Base-by-base conservation (phyloP, 2,329 filamentous ascomycete genomes). In the Alternaria sp. region DNA sequence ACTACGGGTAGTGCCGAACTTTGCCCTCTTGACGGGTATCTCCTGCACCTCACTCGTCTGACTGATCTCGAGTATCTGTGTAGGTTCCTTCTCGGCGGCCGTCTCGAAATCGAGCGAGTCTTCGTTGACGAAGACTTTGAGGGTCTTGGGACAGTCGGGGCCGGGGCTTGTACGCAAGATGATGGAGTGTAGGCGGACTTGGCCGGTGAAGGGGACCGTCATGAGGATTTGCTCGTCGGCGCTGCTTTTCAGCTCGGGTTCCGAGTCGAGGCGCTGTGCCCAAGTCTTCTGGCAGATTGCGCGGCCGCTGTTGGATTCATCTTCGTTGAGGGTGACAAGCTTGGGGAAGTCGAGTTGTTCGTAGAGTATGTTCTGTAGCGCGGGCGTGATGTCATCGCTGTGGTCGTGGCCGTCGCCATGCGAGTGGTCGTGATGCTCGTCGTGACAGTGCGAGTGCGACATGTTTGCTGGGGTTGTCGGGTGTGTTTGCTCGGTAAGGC, bases 211-310 rank as follows among this genome's bases (percentile, higher is more conserved):
- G 2, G 96, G 96, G 40, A 98, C 87, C 67, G 91, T 90, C 86
- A 99, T 93, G 59, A 99, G 83, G n/a, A 99, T 81, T 83, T 99
- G 93, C 83, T 97, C 93, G 78, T 98, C 96, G 0, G 90, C 89
- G 77, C 96, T 92, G 76, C 93, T 97, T 73, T 87, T 88, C 28
- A 99, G 85, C 81, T 96, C 91, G 0, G 93, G 93, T 71, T 88
- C 83, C 4, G 86, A 79, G 15, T 88, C 80, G 63, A 97, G 80
- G 59, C 96, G 85, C 81, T 98, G 90, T 6, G 87, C 87, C 94
- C 94, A 99, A 59, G 93, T 93, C 85, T 99, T 99, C 82, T 93
- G 89, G 36, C 96, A 88, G 28, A 98, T 87, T 1, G 87, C 88
- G 69, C 88, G 87, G 17, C 94, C 96, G 1, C 89, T 87, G 62